A percentile compares a stretch with the other conserved stretches of the same genome.
These are phyloP conservation scores for Neonectria sp. DNA, from an alignment of 2,329 filamentous ascomycete genomes.

Conservation along the genomic window DNA sequence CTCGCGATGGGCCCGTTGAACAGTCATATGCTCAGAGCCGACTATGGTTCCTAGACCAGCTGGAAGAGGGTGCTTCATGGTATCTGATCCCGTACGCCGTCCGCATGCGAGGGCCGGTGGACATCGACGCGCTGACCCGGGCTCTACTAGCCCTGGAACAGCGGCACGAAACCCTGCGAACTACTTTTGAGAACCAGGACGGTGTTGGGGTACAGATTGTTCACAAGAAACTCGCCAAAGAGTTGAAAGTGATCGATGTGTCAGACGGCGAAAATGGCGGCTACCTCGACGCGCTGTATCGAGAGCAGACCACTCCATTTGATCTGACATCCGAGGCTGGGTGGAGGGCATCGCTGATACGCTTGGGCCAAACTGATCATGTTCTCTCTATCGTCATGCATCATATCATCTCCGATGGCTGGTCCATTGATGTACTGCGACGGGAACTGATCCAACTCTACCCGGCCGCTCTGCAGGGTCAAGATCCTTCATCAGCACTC, in stretches of 20 bases:
- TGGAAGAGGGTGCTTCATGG: slow-evolving; percentile 31
- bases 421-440: slow-evolving; percentile 24
- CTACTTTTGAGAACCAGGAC: slow-evolving; percentile 28
- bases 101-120: slow-evolving; percentile 26
- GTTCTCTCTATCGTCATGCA: slow-evolving; percentile 36
- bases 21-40: not conserved
- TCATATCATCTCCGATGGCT: slow-evolving; percentile 42
- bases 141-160: slow-evolving; percentile 32
- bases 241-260: not conserved
- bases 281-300: slow-evolving; percentile 5
- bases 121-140: slow-evolving; percentile 14
- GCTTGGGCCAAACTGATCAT: slow-evolving; percentile 15
- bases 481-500: slow-evolving; percentile 23
- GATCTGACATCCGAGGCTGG: slow-evolving; percentile 25
- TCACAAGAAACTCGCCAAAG: not conserved
- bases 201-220: slow-evolving; percentile 25
- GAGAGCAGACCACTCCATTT: slow-evolving; percentile 29
- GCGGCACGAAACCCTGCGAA: slow-evolving; percentile 39
- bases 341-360: slow-evolving; percentile 28
- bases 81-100: slow-evolving; percentile 32
- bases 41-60: slow-evolving; percentile 39
- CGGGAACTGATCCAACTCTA: slow-evolving; percentile 31
- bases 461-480: slow-evolving; percentile 19
- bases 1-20: not conserved
- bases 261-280: not conserved